Percentiles rank a stretch among this genome's conserved stretches.
These are phyloP conservation scores for Beta macrorhiza DNA, from an alignment of 179 eudicot genomes.

Conservation along the genomic window DNA sequence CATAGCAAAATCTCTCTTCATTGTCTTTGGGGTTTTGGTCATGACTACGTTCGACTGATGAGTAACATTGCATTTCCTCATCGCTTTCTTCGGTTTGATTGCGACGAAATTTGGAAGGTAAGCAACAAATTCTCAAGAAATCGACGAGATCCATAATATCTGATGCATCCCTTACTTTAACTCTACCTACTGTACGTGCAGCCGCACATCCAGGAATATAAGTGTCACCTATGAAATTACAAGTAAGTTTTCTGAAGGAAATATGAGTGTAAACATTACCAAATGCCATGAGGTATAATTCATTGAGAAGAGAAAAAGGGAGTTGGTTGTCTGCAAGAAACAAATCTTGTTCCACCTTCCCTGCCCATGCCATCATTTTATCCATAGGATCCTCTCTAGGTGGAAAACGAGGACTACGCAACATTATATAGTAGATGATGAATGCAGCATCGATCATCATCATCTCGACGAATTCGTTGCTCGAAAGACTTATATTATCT, in stretches of 20 bases:
- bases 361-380: background rate
- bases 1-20: no score
- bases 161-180: no score
- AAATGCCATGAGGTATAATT: slow-evolving; percentile 4
- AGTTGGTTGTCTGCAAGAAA: slow-evolving; percentile 30
- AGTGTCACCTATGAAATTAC: background rate
- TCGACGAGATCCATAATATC: slow-evolving; percentile 28
- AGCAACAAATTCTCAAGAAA: slow-evolving; percentile 14
- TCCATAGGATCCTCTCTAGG: background rate
- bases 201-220: slow-evolving; percentile 3
- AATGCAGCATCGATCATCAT: slow-evolving; percentile 29
- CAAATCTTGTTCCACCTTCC: background rate
- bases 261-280: background rate
- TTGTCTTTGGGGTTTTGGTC: background rate
- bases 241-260: slow-evolving; percentile 12
- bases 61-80: no score
- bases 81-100: no score
- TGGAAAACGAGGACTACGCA: background rate
- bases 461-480: slow-evolving; percentile 21
- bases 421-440: slow-evolving; percentile 18
- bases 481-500: slow-evolving; percentile 9
- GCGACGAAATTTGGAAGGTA: no score
- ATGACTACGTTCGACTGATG: no score
- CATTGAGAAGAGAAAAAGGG: slow-evolving; percentile 26
- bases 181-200: background rate